Conservation (phyloP, 495 filamentous ascomycete genomes). For the Podospora australis region DNA sequence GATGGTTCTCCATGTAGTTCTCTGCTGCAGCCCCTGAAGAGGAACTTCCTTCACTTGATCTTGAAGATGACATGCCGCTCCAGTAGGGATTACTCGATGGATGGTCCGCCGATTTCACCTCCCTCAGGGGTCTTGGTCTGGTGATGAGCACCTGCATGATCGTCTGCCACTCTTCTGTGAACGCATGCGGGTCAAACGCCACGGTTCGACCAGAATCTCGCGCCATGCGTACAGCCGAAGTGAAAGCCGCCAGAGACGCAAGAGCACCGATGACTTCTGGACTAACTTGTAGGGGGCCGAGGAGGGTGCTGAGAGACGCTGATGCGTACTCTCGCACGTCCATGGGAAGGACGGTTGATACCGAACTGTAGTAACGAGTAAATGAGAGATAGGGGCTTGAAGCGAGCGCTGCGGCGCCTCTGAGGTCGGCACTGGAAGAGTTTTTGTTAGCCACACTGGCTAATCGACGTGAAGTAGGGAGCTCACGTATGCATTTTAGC, state of each 20-base stretch:
- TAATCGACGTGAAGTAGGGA: background rate
- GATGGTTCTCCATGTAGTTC: slow-evolving; percentile 19
- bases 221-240: slow-evolving; percentile 14
- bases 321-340: slow-evolving; percentile 4
- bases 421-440: slow-evolving; percentile 24
- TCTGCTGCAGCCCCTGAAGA: background rate
- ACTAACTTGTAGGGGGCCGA: slow-evolving; percentile 11
- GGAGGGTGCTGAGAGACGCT: slow-evolving; percentile 8
- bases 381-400: slow-evolving; percentile 20
- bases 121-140: slow-evolving; percentile 16
- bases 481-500: slow-evolving; percentile 22
- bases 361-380: slow-evolving; percentile 5
- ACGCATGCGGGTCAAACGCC: slow-evolving; percentile 21
- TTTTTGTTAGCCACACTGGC: background rate
- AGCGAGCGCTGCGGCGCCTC: slow-evolving; percentile 21
- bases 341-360: slow-evolving; percentile 9
- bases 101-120: background rate
- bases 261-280: slow-evolving; percentile 10
- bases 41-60: background rate
- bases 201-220: slow-evolving; percentile 9
- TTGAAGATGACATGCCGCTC: background rate
- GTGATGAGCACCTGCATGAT: slow-evolving; percentile 20
- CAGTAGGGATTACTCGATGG: slow-evolving; percentile 4
- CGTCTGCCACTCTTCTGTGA: slow-evolving; percentile 23
- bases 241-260: slow-evolving; percentile 13